Conservation (phyloP, 2,329 filamentous ascomycete species). For the Akanthomyces uredinophilus region DNA sequence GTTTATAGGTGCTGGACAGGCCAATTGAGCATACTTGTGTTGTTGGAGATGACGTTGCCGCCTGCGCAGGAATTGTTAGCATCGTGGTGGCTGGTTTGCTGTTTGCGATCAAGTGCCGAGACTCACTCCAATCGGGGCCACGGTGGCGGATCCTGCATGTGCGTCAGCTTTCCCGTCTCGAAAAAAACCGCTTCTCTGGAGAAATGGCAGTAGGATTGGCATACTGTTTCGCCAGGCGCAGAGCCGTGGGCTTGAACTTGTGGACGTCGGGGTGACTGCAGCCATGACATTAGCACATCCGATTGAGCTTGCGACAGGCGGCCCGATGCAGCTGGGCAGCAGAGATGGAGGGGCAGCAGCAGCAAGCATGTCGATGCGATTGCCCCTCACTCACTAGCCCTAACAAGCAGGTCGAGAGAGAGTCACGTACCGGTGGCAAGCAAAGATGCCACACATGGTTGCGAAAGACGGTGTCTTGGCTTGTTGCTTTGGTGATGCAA, state of each 20-base stretch:
- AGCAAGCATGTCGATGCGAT: slow-evolving; percentile 20
- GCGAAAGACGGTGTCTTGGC: slow-evolving; percentile 20
- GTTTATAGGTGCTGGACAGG: not conserved
- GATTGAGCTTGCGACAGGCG: slow-evolving; percentile 5
- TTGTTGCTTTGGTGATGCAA: slow-evolving; percentile 11
- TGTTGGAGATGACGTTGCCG: slow-evolving; percentile 82
- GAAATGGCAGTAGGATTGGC: slow-evolving; percentile 31
- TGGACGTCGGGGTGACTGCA: slow-evolving; percentile 82
- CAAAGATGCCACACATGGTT: slow-evolving; percentile 96
- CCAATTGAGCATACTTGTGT: slow-evolving; percentile 67
- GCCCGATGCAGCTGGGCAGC: not conserved
- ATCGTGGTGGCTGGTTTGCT: slow-evolving; percentile 18
- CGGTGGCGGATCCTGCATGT: slow-evolving; percentile 76
- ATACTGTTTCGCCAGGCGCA: slow-evolving; percentile 91
- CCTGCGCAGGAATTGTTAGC: slow-evolving; percentile 46
- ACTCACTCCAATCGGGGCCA: slow-evolving; percentile 97
- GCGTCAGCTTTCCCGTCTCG: not conserved
- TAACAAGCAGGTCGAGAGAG: slow-evolving; percentile 11
- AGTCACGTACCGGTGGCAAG: slow-evolving; percentile 72
- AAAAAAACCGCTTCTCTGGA: not conserved
- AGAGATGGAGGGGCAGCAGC: slow-evolving; percentile 9
- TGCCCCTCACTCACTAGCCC: slow-evolving; percentile 32
- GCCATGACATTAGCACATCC: slow-evolving; percentile 21
- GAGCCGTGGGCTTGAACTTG: slow-evolving; percentile 91
- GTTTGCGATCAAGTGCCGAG: slow-evolving; percentile 14